These are phyloP conservation scores for Lipomyces japonicus DNA, from an alignment of 805 yeast species.

Conservation along the genomic window DNA sequence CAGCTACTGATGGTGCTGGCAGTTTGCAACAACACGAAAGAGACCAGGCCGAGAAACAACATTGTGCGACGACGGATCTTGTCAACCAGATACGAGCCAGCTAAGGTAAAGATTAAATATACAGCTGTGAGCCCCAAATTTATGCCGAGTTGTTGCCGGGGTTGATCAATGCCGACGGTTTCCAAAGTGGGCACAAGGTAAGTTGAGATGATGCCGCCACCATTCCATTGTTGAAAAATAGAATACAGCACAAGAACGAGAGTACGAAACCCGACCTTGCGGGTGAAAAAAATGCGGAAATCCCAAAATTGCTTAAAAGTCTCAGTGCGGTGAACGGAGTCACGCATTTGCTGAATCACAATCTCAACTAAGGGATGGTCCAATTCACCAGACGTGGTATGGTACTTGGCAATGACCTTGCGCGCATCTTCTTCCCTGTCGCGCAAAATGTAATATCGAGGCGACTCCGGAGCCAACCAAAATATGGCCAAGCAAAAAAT, in stretches of 20 bases:
- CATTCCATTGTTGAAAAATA: not conserved
- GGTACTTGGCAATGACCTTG: slow-evolving; percentile 41
- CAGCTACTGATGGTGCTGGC: not conserved
- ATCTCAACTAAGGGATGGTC: slow-evolving; percentile 26
- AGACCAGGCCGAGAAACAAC: not conserved
- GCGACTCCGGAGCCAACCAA: slow-evolving; percentile 50
- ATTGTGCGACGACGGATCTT: not conserved
- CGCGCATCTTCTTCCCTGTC: slow-evolving; percentile 47
- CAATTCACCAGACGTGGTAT: slow-evolving; percentile 43
- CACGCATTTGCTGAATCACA: too few species aligned
- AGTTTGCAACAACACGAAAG: too few species aligned
- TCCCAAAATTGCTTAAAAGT: too few species aligned
- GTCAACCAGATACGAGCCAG: not conserved
- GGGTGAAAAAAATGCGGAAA: too few species aligned
- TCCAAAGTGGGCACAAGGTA: not conserved
- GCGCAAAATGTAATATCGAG: slow-evolving; percentile 45
- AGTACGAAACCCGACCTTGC: too few species aligned
- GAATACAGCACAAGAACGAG: not conserved
- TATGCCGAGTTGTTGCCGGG: not conserved
- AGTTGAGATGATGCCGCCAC: not conserved
- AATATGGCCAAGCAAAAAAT: slow-evolving; percentile 38
- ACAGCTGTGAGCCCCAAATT: not conserved
- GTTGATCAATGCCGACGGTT: not conserved
- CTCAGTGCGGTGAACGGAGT: too few species aligned
- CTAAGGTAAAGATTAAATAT: not conserved